phyloP scores from a whole-genome alignment of 371 early-diverging fungal species.

The Apophysomyces variabilis region DNA sequence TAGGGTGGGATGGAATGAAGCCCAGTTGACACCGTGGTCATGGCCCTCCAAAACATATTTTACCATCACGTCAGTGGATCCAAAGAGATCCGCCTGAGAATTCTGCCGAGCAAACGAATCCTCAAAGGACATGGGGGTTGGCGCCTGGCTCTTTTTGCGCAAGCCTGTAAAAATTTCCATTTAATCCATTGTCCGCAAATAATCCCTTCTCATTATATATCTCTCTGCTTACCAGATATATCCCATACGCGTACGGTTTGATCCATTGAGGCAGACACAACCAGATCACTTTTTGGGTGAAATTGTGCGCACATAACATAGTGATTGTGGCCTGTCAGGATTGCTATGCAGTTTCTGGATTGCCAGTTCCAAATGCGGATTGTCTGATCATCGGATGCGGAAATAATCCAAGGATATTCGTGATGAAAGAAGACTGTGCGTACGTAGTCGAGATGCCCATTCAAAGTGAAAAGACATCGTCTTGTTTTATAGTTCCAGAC shows the following conservation, averaged over 20 bases:
- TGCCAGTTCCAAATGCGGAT: slow-evolving; percentile 99
- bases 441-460: slow-evolving; percentile 99
- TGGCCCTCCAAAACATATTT: slow-evolving; percentile 99
- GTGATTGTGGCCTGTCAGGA: slow-evolving; percentile 98
- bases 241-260: slow-evolving; percentile 99
- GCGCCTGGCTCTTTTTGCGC: slow-evolving; percentile 80
- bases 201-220: too few species aligned
- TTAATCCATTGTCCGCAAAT: not conserved
- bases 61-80: slow-evolving; percentile 92
- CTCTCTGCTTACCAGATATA: slow-evolving; percentile 74
- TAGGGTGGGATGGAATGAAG: slow-evolving; percentile 92
- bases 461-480: slow-evolving; percentile 93
- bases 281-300: slow-evolving; percentile 94
- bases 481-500: slow-evolving; percentile 99
- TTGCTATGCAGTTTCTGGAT: slow-evolving; percentile 96
- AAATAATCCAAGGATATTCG: slow-evolving; percentile 98
- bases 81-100: slow-evolving; percentile 89
- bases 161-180: slow-evolving; percentile 58
- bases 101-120: slow-evolving; percentile 60
- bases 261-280: slow-evolving; percentile 97
- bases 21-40: slow-evolving; percentile 99
- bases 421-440: slow-evolving; percentile 98
- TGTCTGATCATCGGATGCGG: slow-evolving; percentile 98
- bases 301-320: slow-evolving; percentile 99
- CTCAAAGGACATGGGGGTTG: slow-evolving; percentile 61